Evolutionary conservation across 768 basidiomycete species (phyloP), one percentile per base, ranked within the genome.

Genomic region (Austroboletus festivus): DNA sequence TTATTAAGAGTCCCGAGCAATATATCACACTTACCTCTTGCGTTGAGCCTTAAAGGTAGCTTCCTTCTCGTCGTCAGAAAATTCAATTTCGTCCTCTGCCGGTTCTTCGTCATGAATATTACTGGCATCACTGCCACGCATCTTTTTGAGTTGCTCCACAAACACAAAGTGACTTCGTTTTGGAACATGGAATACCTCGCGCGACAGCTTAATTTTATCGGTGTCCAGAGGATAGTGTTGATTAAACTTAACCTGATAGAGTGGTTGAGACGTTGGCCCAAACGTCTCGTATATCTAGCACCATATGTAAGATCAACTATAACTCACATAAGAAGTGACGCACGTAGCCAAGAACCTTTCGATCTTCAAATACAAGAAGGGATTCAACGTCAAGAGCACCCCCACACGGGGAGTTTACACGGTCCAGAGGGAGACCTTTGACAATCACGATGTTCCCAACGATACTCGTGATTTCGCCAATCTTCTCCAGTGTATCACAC

Each of bases 31-130:
- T 42, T 52, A 85, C 85, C 75, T 82, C 56, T 75, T 73, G 59
- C 78, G 59, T 42, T 71, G 71, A 42, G 72, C 72, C 69, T 79
- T 89, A 61, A 84, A 78, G 23, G 81, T 83, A 16, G 82, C 81
- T 65, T 98, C 95, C 46, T 84, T 78, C 64, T 98, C 95, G 56
- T 98, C 95, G 55, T 98, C 95, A 3, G 89, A 93, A 68, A 94
- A 98, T 63, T 98, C 95, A 24, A 90, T 60, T 61, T 97, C 95
- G 47, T 91, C 81, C 18, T 90, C 93, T 2, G 75, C 88, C 3
- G 90, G 85, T 64, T 98, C 95, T 68, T 98, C 95, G 61, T 98
- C 95, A 56, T 93, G 82, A 10, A 93, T 75, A 62, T 97, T 98
- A 60, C 89, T 92, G 19, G 95, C 95, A 57, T 98, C 95, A 54